Conservation (phyloP, 1,284 basidiomycete genomes). For the Leccinum subrobustum region DNA sequence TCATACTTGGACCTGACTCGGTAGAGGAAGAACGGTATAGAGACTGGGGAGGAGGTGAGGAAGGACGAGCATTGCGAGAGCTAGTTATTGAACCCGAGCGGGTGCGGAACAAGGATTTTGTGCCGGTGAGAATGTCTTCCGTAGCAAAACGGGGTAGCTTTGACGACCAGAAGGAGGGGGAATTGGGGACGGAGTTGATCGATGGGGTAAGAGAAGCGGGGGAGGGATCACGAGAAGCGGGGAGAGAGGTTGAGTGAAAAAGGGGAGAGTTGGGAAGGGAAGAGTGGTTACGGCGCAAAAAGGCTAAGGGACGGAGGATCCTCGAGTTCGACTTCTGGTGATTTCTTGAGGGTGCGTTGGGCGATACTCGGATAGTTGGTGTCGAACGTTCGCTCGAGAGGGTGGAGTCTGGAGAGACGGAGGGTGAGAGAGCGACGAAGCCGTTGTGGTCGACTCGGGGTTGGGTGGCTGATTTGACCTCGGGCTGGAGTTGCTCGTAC, state of each 20-base stretch:
- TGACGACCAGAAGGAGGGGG: constrained; percentile 14
- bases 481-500: constrained; percentile 10
- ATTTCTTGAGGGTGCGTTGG: constrained; percentile 21
- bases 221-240: constrained; percentile 18
- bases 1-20: constrained; percentile 3
- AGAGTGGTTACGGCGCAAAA: constrained; percentile 25
- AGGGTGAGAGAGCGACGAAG: constrained; percentile 19
- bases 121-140: constrained; percentile 44
- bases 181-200: constrained; percentile 18
- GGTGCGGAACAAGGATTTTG: constrained; percentile 49
- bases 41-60: constrained; percentile 17
- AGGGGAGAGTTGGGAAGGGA: constrained; percentile 31
- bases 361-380: constrained; percentile 22
- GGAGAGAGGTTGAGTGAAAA: constrained; percentile 12
- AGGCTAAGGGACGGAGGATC: constrained; percentile 28
- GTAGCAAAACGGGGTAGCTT: constrained; percentile 35
- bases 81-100: constrained; percentile 34
- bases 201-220: constrained; percentile 14
- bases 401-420: constrained; percentile 22
- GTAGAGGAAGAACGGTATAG: constrained; percentile 17
- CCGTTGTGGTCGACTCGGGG: background rate
- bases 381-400: constrained; percentile 24
- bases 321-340: constrained; percentile 33
- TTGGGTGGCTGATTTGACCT: constrained; percentile 10
- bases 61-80: constrained; percentile 7